Evolutionary conservation across 352 stramenopile genomes (phyloP).

Genomic region (Phytophthora pinifolia): DNA sequence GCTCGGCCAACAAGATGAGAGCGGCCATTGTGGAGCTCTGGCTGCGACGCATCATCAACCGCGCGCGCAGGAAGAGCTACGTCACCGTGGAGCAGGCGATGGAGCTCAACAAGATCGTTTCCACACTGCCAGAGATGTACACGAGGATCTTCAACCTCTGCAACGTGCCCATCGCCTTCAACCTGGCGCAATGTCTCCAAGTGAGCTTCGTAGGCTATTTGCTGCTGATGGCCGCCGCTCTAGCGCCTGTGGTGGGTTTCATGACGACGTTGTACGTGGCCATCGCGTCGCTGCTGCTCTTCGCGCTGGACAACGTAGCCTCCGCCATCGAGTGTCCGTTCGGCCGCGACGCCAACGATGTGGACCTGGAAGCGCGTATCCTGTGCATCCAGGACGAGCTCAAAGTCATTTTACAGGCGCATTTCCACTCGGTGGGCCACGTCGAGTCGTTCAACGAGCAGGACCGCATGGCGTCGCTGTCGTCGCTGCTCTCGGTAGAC

Average conservation of each 20-base stretch:
- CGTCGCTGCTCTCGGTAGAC: slow-evolving; percentile 42
- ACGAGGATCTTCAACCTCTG: slow-evolving; percentile 49
- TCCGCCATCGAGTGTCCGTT: slow-evolving; percentile 56
- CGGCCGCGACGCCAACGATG: slow-evolving; percentile 35
- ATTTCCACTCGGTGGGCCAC: slow-evolving; percentile 48
- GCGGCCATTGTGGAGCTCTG: slow-evolving; percentile 59
- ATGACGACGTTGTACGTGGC: slow-evolving; percentile 35
- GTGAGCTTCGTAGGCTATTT: slow-evolving; percentile 46
- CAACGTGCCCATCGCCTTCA: slow-evolving; percentile 51
- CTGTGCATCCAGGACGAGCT: slow-evolving; percentile 58
- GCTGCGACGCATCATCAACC: slow-evolving; percentile 47
- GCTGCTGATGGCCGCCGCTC: slow-evolving; percentile 31
- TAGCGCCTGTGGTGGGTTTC: slow-evolving; percentile 21
- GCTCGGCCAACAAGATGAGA: slow-evolving; percentile 51
- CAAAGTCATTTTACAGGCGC: slow-evolving; percentile 49
- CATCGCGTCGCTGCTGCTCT: slow-evolving; percentile 45
- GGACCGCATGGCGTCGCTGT: slow-evolving; percentile 47
- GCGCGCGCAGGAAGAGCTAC: slow-evolving; percentile 39
- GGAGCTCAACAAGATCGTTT: slow-evolving; percentile 52
- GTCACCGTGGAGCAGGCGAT: slow-evolving; percentile 45
- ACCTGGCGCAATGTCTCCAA: slow-evolving; percentile 45
- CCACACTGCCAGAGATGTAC: slow-evolving; percentile 52
- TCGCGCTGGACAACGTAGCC: slow-evolving; percentile 49
- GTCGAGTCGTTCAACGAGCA: slow-evolving; percentile 44
- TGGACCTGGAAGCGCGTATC: slow-evolving; percentile 45